Base-by-base conservation (phyloP, 129 eudicot species). In the Chrysanthemum seticuspe region DNA sequence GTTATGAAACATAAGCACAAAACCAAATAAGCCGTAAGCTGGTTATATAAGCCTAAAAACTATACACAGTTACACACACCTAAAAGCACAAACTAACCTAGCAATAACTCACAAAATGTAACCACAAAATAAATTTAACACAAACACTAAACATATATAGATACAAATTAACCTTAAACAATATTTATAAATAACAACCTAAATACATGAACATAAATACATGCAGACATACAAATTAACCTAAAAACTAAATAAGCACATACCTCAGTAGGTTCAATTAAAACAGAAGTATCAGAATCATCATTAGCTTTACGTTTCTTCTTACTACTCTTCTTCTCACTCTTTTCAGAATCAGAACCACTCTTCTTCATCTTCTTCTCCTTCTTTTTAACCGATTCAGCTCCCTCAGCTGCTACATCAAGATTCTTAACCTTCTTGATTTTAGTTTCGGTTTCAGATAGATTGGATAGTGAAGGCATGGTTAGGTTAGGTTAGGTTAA, bases 221-320 rank as follows among this genome's bases (percentile, higher is more conserved):
- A 19, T 67, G 19, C 4, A 19, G 0, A 19, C 21, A 18, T 13
- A 53, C 3, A 27, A 4, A 7, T 1, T 4, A 10, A 4, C 19
- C 18, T 10, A 69, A 14, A 2, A 4, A 49, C 0, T 2, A 25
- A 9, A 19, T 19, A 19, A 19, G 21, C 21, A 19, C 0, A 19
- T 62, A 80, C 84, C 84, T 87, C 86, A 53, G 82, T 44, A 4
- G 92, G 90, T 68, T 87, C 96, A 5, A 83, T 86, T 19, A 74
- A 52, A 78, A 87, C 98, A 13, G 87, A 87, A 47, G 86, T 85
- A 45, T 65, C 79, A 1, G 86, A 81, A 31, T 68, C 73, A 23
- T 81, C 90, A 66, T 71, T 62, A 3, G 80, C 82, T 81, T 90
- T 90, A 5, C 97, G 84, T 82, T 89, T 94, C 81, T 75, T 82